Evolutionary conservation across 2,329 filamentous ascomycete species (phyloP).

Genomic region (Monosporascus sp.): DNA sequence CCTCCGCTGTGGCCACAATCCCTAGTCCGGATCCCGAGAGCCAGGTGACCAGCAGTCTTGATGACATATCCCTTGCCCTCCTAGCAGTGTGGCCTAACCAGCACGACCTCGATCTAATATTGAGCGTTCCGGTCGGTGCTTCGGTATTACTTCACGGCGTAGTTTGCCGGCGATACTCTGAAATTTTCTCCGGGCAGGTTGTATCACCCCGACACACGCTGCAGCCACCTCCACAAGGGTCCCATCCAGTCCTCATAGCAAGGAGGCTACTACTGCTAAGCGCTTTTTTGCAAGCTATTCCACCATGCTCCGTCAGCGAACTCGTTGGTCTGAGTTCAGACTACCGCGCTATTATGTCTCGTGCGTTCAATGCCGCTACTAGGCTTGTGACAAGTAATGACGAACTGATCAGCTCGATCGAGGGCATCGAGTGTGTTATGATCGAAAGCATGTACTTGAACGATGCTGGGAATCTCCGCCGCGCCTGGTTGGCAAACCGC

Average conservation of each 20-base stretch:
- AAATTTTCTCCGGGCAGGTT: constrained; percentile 9
- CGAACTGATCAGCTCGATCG: constrained; percentile 37
- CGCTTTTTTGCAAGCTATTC: constrained; percentile 30
- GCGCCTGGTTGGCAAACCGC: constrained; percentile 40
- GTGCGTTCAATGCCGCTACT: constrained; percentile 23
- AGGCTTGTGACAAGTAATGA: constrained; percentile 40
- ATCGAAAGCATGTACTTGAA: constrained; percentile 41
- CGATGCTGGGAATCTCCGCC: constrained; percentile 41
- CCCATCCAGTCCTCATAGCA: constrained; percentile 36
- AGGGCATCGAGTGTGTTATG: constrained; percentile 47
- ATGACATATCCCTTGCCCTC: constrained; percentile 26
- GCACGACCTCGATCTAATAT: constrained; percentile 33
- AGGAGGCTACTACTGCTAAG: constrained; percentile 34
- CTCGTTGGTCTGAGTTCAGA: constrained; percentile 3
- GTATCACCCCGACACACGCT: constrained; percentile 27
- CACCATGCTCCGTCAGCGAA: constrained; percentile 4
- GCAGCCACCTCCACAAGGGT: constrained; percentile 19
- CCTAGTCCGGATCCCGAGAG: not conserved
- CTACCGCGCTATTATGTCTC: constrained; percentile 7
- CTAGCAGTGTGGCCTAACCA: constrained; percentile 32
- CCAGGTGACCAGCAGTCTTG: constrained; percentile 5
- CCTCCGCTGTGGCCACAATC: not conserved
- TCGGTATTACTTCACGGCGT: constrained; percentile 31
- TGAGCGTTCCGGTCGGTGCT: constrained; percentile 21
- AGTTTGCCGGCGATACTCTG: constrained; percentile 29